phyloP scores from a whole-genome alignment of 2,329 filamentous ascomycete species.

The Penicillium occitanis region DNA sequence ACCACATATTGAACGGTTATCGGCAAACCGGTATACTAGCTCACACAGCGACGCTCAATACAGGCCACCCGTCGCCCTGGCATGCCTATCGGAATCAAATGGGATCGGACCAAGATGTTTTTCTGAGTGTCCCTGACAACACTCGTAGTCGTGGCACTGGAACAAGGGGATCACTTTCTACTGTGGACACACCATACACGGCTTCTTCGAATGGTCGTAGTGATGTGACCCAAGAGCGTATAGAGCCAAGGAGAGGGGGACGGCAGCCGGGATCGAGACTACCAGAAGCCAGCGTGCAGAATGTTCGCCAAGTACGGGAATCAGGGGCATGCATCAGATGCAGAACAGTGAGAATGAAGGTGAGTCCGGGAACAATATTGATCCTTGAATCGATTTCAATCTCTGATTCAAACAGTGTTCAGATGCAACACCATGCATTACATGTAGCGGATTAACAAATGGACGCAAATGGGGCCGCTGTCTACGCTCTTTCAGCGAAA shows the following conservation, averaged over 20 bases:
- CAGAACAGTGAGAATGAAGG: background rate
- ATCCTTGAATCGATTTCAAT: background rate
- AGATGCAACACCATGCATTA: background rate
- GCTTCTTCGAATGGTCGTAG: background rate
- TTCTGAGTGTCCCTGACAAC: background rate
- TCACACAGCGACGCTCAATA: background rate
- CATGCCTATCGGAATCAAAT: background rate
- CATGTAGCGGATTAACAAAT: background rate
- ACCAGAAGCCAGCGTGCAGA: background rate
- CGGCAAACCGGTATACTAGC: background rate
- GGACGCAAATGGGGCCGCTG: conserved; percentile 19
- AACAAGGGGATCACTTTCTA: background rate
- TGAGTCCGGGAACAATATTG: background rate
- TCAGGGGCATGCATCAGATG: conserved; percentile 17
- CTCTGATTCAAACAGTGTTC: conserved; percentile 10
- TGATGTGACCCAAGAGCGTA: background rate
- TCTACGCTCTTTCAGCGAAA: conserved; percentile 6
- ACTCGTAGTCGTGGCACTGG: background rate
- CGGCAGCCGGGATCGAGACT: background rate
- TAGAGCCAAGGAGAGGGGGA: conserved; percentile 7
- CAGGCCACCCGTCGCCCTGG: background rate
- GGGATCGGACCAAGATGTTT: too few relatives aligned
- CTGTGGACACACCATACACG: background rate
- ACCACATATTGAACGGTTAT: background rate
- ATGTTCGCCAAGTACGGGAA: conserved; percentile 5